These are phyloP conservation scores for Gentiana straminea DNA, from an alignment of 257 asterid species.

Conservation along the genomic window DNA sequence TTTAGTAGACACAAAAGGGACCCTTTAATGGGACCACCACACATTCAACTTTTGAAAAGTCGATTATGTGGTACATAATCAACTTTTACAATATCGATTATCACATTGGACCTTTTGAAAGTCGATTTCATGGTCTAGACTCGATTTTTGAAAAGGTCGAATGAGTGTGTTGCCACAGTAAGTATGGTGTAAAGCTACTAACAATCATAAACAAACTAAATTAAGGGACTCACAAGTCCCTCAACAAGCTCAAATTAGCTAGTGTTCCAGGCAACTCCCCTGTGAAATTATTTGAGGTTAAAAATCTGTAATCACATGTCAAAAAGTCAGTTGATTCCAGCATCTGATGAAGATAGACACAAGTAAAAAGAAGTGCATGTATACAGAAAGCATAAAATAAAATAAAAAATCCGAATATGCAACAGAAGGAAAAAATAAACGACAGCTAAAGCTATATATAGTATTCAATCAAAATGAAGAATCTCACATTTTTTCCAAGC, in stretches of 20 bases:
- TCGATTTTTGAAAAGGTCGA: too few relatives aligned
- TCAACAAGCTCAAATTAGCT: constrained; percentile 41
- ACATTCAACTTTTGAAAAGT: too few relatives aligned
- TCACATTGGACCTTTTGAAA: too few relatives aligned
- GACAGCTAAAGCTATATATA: too few relatives aligned
- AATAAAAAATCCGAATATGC: background rate
- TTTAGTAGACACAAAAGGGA: too few relatives aligned
- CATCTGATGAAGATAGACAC: background rate
- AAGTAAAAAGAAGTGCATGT: background rate
- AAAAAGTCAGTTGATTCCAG: constrained; percentile 1
- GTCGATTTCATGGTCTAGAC: too few relatives aligned
- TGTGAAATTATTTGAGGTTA: constrained; percentile 55
- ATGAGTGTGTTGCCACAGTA: too few relatives aligned
- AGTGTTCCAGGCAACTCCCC: constrained; percentile 49
- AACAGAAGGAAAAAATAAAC: background rate
- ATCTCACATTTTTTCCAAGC: constrained; percentile 38
- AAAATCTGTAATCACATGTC: constrained; percentile 17
- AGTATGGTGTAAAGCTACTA: too few relatives aligned
- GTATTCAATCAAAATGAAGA: background rate
- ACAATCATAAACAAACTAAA: background rate
- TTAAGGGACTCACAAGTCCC: constrained; percentile 41
- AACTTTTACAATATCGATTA: too few relatives aligned
- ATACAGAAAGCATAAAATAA: background rate
- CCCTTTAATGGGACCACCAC: too few relatives aligned
- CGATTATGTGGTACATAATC: too few relatives aligned